These are phyloP conservation scores for Ceratocystis colombiana DNA, from an alignment of 2,329 filamentous ascomycete species.

Conservation along the genomic window DNA sequence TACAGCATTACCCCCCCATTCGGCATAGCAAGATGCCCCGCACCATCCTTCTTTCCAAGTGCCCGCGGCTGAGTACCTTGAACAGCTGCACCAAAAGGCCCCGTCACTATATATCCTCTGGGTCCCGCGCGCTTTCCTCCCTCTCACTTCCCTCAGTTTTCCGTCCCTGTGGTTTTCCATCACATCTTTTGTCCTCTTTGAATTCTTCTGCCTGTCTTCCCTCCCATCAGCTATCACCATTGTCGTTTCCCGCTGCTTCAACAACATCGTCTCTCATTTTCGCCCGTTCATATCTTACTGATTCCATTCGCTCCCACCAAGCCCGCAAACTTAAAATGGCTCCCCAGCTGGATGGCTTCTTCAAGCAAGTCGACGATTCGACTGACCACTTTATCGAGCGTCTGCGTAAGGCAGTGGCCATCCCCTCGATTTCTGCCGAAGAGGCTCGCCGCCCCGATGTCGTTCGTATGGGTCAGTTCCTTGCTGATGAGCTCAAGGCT, in stretches of 20 bases:
- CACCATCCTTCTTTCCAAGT: slow-evolving; percentile 33
- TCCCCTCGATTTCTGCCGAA: slow-evolving; percentile 89
- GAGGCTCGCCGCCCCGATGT: slow-evolving; percentile 84
- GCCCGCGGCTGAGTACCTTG: slow-evolving; percentile 18
- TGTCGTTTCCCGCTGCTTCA: slow-evolving; percentile 12
- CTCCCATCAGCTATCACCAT: slow-evolving; percentile 10
- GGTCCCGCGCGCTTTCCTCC: slow-evolving; percentile 22
- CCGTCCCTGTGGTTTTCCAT: slow-evolving; percentile 23
- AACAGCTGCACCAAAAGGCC: slow-evolving; percentile 15
- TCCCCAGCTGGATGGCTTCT: slow-evolving; percentile 81
- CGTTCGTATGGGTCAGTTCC: slow-evolving; percentile 89
- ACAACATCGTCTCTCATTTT: slow-evolving; percentile 13
- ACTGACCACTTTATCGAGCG: slow-evolving; percentile 78
- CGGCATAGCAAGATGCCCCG: slow-evolving; percentile 36
- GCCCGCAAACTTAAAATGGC: slow-evolving; percentile 60
- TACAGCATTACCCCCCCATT: too few relatives aligned
- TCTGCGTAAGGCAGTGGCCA: slow-evolving; percentile 83
- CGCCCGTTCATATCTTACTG: slow-evolving; percentile 42
- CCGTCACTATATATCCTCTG: slow-evolving; percentile 21
- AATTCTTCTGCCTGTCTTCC: slow-evolving; percentile 16
- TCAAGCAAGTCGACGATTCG: slow-evolving; percentile 78
- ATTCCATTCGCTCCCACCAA: slow-evolving; percentile 48
- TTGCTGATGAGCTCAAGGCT: slow-evolving; percentile 68
- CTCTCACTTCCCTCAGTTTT: slow-evolving; percentile 26
- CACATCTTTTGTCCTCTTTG: slow-evolving; percentile 22